Base-by-base conservation (phyloP, 176 grass and related monocot species). In the Musa itinerans region DNA sequence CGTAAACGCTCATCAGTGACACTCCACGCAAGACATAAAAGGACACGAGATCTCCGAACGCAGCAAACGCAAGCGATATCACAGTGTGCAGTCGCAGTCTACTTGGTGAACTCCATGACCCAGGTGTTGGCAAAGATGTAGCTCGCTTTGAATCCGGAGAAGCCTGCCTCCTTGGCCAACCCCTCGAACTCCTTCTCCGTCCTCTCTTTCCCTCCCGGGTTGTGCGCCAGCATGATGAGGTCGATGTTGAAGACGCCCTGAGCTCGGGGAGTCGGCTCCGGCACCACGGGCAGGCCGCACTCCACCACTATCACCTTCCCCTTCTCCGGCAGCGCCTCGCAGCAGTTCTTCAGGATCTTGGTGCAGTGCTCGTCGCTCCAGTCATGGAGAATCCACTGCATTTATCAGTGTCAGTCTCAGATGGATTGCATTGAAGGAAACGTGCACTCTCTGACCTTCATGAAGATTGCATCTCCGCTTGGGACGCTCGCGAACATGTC, bases 161-260 rank as follows among this genome's bases (percentile, higher is more conserved):
- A 70, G 16, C 68, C 68, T 1, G 68, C 68, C 15, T 51, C 34
- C 43, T 50, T 50, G 17, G 68, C 68, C 43, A 70, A 17, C 9
- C 15, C 51, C 34, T 59, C 71, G 58, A 53, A 81, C 78, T 74
- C 61, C 76, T 75, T 59, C 66, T 69, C 76, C 61, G 24, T 63
- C 57, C 76, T 83, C 68, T 50, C 87, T 64, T 83, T 72, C 57
- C 17, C 81, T 82, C 84, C 55, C n/a, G 51, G 19, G 86, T 97
- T 97, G 75, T 97, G 94, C 2, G 94, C 94, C 72, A 97, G 85
- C 94, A 97, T 97, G 90, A 97, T 89, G 58, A 97, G 52, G 72
- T 97, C 94, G 15, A 89, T 50, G 21, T 91, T 82, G 82, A 97
- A 87, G 14, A 97, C 88, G 11, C 86, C 94, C 78, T 97, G 94